Conservation (phyloP, 139 green algal species). For the Coelastrella sp. region DNA sequence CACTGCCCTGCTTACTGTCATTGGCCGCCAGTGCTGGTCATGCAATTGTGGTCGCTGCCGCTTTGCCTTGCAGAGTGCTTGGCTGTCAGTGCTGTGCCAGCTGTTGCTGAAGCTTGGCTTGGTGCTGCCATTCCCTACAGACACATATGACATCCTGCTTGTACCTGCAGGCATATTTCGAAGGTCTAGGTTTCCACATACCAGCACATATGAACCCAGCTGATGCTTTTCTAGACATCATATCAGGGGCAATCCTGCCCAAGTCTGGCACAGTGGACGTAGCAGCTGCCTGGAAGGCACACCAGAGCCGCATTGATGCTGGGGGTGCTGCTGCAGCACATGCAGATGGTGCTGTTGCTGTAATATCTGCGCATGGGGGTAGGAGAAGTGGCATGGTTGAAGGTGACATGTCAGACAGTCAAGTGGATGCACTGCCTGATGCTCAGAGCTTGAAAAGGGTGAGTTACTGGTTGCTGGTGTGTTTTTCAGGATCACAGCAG, state of each 20-base stretch:
- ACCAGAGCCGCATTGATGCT: background rate
- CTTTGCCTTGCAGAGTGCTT: too few relatives aligned
- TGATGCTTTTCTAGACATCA: conserved; percentile 76
- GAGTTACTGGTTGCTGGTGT: too few relatives aligned
- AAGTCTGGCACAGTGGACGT: background rate
- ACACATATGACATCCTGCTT: background rate
- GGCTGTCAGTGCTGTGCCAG: background rate
- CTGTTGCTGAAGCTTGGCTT: background rate
- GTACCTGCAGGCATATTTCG: conserved; percentile 61
- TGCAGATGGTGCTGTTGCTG: background rate
- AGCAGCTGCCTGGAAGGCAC: background rate
- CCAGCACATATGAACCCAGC: conserved; percentile 78
- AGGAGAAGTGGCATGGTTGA: background rate
- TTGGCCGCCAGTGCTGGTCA: too few relatives aligned
- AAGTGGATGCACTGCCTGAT: background rate
- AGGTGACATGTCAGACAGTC: background rate
- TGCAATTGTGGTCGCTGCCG: too few relatives aligned
- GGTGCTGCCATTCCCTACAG: background rate
- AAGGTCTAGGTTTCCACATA: conserved; percentile 68
- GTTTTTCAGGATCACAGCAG: too few relatives aligned
- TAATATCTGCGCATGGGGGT: background rate
- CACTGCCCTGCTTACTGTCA: too few relatives aligned
- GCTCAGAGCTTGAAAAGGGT: background rate
- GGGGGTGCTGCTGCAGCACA: background rate
- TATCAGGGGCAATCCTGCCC: conserved; percentile 53